A percentile compares a stretch with the other conserved stretches of the same genome.
Conservation (phyloP, 2,329 filamentous ascomycete species). For the Moelleriella libera region DNA sequence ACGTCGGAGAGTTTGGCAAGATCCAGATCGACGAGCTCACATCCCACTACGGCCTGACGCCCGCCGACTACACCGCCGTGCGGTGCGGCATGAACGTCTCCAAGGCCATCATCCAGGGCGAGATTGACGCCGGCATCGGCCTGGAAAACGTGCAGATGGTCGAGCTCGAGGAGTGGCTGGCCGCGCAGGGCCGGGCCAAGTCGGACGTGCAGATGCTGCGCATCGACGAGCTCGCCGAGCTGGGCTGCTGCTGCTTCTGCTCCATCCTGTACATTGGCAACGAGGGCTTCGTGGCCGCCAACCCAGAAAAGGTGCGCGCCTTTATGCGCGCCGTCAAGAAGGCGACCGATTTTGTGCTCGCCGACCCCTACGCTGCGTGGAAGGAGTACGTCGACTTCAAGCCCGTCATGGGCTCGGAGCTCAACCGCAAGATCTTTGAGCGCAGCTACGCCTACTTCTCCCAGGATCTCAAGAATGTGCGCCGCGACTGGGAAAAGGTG, state of each 20-base stretch:
- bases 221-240: slow-evolving; percentile 65
- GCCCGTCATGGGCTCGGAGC: slow-evolving; percentile 49
- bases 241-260: slow-evolving; percentile 77
- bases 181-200: slow-evolving; percentile 43
- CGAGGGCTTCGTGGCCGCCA: slow-evolving; percentile 50
- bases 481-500: slow-evolving; percentile 64
- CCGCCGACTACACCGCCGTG: slow-evolving; percentile 60
- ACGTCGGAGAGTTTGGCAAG: slow-evolving; percentile 71
- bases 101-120: slow-evolving; percentile 59
- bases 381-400: slow-evolving; percentile 59
- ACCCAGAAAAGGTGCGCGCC: slow-evolving; percentile 49
- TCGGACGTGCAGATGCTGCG: slow-evolving; percentile 66
- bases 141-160: slow-evolving; percentile 78
- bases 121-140: slow-evolving; percentile 61
- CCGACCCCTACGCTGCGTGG: slow-evolving; percentile 48
- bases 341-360: slow-evolving; percentile 59
- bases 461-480: slow-evolving; percentile 59
- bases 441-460: slow-evolving; percentile 67
- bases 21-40: slow-evolving; percentile 75
- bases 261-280: slow-evolving; percentile 71
- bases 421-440: slow-evolving; percentile 71
- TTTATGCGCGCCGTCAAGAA: slow-evolving; percentile 63
- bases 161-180: slow-evolving; percentile 65
- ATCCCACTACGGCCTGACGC: slow-evolving; percentile 61
- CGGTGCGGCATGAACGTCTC: slow-evolving; percentile 73